Percentiles rank a stretch among this genome's conserved stretches.
Evolutionary conservation across 1,284 basidiomycete species (phyloP).

Genomic region (Pisolithus thermaeus): DNA sequence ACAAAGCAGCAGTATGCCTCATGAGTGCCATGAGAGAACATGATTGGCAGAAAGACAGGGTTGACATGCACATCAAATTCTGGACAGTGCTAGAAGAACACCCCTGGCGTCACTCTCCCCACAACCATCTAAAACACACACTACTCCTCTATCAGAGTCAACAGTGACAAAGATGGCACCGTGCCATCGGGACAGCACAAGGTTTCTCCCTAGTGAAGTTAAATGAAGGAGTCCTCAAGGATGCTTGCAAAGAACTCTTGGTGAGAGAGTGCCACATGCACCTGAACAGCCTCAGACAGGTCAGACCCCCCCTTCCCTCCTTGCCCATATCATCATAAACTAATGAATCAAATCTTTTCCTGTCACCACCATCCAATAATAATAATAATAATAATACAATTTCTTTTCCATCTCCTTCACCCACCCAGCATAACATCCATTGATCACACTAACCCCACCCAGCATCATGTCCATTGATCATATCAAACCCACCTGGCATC

Average conservation of each 20-base stretch:
- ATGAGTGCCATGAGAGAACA: background rate
- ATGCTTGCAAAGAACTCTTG: conserved; percentile 14
- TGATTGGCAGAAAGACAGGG: background rate
- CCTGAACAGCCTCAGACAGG: conserved; percentile 5
- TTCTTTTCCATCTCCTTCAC: no score
- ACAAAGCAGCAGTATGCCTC: background rate
- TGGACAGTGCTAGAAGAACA: background rate
- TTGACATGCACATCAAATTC: background rate
- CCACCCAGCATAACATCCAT: no score
- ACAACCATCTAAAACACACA: background rate
- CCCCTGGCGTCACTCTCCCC: background rate
- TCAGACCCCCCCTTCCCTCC: no score
- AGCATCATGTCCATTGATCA: no score
- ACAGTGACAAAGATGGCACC: background rate
- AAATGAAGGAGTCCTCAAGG: background rate
- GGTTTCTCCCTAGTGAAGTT: background rate
- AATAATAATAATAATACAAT: no score
- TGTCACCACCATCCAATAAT: no score
- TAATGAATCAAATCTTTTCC: no score
- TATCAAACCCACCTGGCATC: no score
- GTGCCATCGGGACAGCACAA: background rate
- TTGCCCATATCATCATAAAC: no score
- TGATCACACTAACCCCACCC: no score
- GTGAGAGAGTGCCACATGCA: conserved; percentile 17
- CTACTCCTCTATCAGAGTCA: background rate